Base-by-base conservation (phyloP, 2,329 filamentous ascomycete species). In the Thielaviopsis populi region DNA sequence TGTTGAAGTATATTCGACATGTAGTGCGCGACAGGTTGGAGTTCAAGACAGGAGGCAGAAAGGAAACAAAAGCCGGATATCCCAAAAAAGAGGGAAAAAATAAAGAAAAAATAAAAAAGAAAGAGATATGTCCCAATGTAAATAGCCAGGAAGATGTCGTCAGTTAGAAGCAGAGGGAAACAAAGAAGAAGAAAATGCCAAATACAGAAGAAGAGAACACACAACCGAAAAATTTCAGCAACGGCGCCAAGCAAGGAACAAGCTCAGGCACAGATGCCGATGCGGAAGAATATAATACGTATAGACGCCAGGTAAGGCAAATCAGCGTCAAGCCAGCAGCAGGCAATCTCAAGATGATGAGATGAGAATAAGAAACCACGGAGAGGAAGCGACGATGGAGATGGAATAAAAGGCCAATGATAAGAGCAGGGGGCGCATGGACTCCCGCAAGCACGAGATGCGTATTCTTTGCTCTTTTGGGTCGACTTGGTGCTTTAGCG, bases 381-480 rank as follows among this genome's bases (percentile, higher is more conserved):
- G 40, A 43, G 42, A 27, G 37, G 30, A 42, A 37, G 54, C 46
- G 24, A 33, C 54, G 19, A 48, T 48, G 22, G 40, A 27, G 22
- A 11, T 40, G 17, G 59, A 30, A 61, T 61, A 48, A 41, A 43
- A 61, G 27, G 11, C 24, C 10, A 24, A 56, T 48, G 48, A 62
- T 41, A 53, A 54, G 48, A 41, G 19, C 53, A 63, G 30, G 33
- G 53, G 30, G 60, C 5, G 60, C 54, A 65, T 56, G 61, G 64
- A 62, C 59, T 65, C 64, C 64, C 59, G 59, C 59, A 65, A 65
- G 59, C 46, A 65, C 40, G 58, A 61, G 46, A 46, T 61, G 63
- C 50, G 59, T 43, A 59, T 61, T 56, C 59, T 65, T 65, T 62
- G 46, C 59, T 65, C 58, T 61, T 65, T 65, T 65, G 46, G 63